Evolutionary conservation across 805 yeast genomes (phyloP), one percentile per base, ranked within the genome.

Genomic region (Metschnikowia henanensis): DNA sequence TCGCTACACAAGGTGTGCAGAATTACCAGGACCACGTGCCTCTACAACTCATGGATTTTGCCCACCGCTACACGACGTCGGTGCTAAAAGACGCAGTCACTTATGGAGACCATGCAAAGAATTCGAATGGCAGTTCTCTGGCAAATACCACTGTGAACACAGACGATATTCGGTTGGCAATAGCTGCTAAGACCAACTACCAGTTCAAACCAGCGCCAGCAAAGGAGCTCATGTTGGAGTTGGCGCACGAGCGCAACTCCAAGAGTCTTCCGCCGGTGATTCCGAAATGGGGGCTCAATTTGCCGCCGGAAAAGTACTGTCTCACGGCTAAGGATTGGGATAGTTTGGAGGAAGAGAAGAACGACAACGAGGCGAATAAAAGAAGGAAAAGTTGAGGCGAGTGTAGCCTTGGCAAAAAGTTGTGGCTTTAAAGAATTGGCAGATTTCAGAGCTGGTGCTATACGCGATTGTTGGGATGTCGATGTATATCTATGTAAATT

Each of bases 291-390:
- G 98, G 99, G 9, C 76, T 94, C 30, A 79, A 97, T 51, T 72
- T 95, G 39, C 99, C 99, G 3, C 98, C 99, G 4, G 99, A 94
- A 70, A 94, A 91, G 77, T 91, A 89, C 68, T 91, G 98, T 67
- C 70, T 91, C 41, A 90, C 96, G 0, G 94, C 87, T 1, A 77
- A 76, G 50, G 90, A 87, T 50, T 87, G 91, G 84, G 83, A 79
- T 42, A 53, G 47, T 39, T 50, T 58, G 47, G 60, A 53, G 32
- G 62, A 61, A 21, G 61, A 56, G 55, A 47, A 45, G 36, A 48
- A 33, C n/a, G 59, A 55, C 17, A 39, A 40, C 13, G 49, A 46
- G 15, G 41, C 45, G n/a, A 53, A 39, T 41, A 50, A 45, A 35
- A 39, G 50, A 25, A 41, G 41, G 40, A 39, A 38, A 15, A 29